phyloP scores from a whole-genome alignment of 306 rosid species.

The Medicago truncatula region MtrunA17r5.0-ANR NC_053044.1:30221501-30222000 shows the following conservation, averaged over 20 bases:
- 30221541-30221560: slow-evolving; percentile 7
- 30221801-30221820: neutral
- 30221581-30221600: no score
- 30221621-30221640: no score
- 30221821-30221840: slow-evolving; percentile 13
- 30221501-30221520: neutral
- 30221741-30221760: no score
- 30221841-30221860: slow-evolving; percentile 9
- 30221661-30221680: no score
- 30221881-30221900: slow-evolving; percentile 35
- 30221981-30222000: slow-evolving; percentile 26
- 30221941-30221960: slow-evolving; percentile 3
- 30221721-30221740: no score
- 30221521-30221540: neutral
- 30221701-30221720: no score
- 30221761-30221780: neutral
- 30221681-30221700: no score
- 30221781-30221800: neutral
- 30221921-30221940: slow-evolving; percentile 11
- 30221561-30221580: neutral
- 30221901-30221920: slow-evolving; percentile 30
- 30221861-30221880: slow-evolving; percentile 40
- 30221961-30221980: slow-evolving; percentile 32
- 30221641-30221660: no score
- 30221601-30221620: no score